Evolutionary conservation across 331 rosid species (phyloP).

Genomic region (Quercus phellos): DNA sequence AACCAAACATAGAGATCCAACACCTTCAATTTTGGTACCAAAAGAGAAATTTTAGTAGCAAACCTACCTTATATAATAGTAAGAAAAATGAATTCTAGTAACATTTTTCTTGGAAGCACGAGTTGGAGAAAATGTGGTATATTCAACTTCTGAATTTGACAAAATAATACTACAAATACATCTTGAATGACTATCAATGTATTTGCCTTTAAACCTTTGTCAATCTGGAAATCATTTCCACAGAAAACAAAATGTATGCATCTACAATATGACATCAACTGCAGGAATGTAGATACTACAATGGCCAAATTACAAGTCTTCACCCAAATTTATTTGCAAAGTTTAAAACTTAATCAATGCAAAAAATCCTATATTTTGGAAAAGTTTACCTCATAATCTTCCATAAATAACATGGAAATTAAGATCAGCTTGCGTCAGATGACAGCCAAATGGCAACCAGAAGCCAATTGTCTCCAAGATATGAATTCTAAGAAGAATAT

Average conservation of each 20-base stretch:
- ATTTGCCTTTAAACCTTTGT: background rate
- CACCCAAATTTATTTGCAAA: background rate
- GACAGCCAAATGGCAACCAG: too few relatives aligned
- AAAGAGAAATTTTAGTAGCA: background rate
- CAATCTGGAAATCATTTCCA: background rate
- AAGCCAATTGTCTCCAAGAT: too few relatives aligned
- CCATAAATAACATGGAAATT: too few relatives aligned
- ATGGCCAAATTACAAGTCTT: background rate
- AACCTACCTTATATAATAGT: slow-evolving; percentile 8
- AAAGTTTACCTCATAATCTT: too few relatives aligned
- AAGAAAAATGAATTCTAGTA: background rate
- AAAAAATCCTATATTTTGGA: background rate
- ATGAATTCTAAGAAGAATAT: too few relatives aligned
- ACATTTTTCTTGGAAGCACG: slow-evolving; percentile 12
- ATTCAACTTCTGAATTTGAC: background rate
- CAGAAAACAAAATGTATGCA: background rate
- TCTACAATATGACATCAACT: background rate
- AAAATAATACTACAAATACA: background rate
- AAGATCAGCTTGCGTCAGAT: too few relatives aligned
- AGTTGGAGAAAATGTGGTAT: background rate
- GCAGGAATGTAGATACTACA: background rate
- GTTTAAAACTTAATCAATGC: background rate
- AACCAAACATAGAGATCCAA: slow-evolving; percentile 94
- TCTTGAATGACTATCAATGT: background rate
- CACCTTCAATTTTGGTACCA: slow-evolving; percentile 57